Base-by-base conservation (phyloP, 257 asterid genomes). In the Solanum ossicruentum region DNA sequence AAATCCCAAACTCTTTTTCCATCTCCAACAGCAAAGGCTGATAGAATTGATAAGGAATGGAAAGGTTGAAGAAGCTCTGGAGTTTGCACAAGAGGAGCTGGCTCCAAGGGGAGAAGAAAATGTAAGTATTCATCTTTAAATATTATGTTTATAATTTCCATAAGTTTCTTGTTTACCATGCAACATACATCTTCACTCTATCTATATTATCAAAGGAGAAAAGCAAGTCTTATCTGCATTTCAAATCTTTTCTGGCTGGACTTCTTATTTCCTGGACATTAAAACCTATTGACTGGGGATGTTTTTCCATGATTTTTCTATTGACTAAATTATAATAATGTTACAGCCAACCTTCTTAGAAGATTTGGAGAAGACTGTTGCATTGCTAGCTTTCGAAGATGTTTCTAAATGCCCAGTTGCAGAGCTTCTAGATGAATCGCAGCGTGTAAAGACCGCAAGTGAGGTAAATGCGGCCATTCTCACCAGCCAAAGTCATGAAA, bases 21-120 rank as follows among this genome's bases (percentile, higher is more conserved):
- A 93, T 91, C 99, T 94, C 85, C 98, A 93, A 83, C 97, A 95
- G 85, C 99, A 94, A 88, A 88, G 96, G 84, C 89, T 95, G 89
- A 93, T 95, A 85, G 99, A 95, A 83, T 86, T 95, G 89, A 92
- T 94, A 79, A 88, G 98, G 65, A 88, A 92, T 67, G 95, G 94
- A 69, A 94, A 92, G 91, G 88, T 93, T 5, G 93, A 91, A 83
- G 97, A 94, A 84, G 99, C 99, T 87, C 88, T 95, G 89, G 97
- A 93, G 85, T 93, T 95, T 89, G 98, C 98, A 85, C 97, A 92
- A 86, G 97, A 94, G 89, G 97, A 95, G 90, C 98, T 95, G 84
- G 98, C 98, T 89, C 98, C 98, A 39, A 90, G 94, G 89, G 98
- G 97, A 80, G 99, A 94, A 90, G 96, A 94, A 92, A 92, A 95